These are phyloP conservation scores for Rutstroemia sp. DNA, from an alignment of 2,329 filamentous ascomycete species.

Conservation along the genomic window DNA sequence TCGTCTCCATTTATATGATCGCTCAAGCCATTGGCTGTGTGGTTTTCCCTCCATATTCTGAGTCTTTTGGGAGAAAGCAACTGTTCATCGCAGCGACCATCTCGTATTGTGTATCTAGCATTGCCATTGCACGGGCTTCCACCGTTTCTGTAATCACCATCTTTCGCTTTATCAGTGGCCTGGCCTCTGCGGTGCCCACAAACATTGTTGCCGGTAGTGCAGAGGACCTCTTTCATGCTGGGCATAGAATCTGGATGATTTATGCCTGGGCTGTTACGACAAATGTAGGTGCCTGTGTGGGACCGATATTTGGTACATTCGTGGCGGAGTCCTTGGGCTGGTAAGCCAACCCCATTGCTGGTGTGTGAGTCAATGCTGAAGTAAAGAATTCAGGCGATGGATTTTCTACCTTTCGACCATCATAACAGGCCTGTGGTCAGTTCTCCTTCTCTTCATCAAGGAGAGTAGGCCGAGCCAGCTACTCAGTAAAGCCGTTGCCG, in stretches of 20 bases:
- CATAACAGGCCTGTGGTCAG: constrained; percentile 30
- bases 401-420: constrained; percentile 37
- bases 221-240: constrained; percentile 41
- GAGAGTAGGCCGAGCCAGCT: constrained; percentile 39
- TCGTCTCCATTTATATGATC: constrained; percentile 10
- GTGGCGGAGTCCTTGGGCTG: constrained; percentile 33
- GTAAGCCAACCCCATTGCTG: constrained; percentile 20
- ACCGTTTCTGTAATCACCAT: constrained; percentile 32
- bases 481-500: constrained; percentile 31
- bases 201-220: constrained; percentile 40
- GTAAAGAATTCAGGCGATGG: constrained; percentile 33
- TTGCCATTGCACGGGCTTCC: constrained; percentile 33
- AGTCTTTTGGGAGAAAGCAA: constrained; percentile 31
- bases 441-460: constrained; percentile 32
- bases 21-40: constrained; percentile 34
- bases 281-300: constrained; percentile 36
- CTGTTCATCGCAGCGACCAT: constrained; percentile 31
- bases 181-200: constrained; percentile 40
- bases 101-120: constrained; percentile 29
- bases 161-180: constrained; percentile 36
- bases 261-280: constrained; percentile 37
- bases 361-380: neutral
- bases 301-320: constrained; percentile 37
- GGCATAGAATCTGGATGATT: constrained; percentile 38
- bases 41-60: constrained; percentile 33